Evolutionary conservation across 257 asterid genomes (phyloP), one percentile per base, ranked within the genome.

Genomic region (Paulownia fortunei): DNA sequence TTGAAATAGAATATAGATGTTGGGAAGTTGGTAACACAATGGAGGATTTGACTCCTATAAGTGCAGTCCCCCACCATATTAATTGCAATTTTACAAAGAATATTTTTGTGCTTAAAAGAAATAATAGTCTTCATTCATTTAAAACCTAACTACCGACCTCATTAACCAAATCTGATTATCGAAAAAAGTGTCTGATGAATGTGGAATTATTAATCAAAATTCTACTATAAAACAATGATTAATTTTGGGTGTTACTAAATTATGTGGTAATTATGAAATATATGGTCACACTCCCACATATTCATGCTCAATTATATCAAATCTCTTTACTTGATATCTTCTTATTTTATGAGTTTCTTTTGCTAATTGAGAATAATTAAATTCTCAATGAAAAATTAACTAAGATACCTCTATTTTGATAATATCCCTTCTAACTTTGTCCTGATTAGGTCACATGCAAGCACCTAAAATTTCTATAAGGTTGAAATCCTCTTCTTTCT

Each of bases 81-180:
- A 23, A 18, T 77, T 51, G 59, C 36, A 67, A 68, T 30, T 27
- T 52, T n/a, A 8, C 2, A 36, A 52, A 3, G 8, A 30, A 39
- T 19, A 15, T 5, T 2, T 55, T 23, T 63, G 54, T 56, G 69
- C 68, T 54, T 51, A 59, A 34, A 69, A 58, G 6, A 37, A 34
- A 74, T 15, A 59, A 23, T 46, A 70, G 82, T 83, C 84, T 77
- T 66, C 82, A 80, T 86, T 86, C 87, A 86, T 82, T 83, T 79
- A 79, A 82, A 85, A 52, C 72, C 36, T 63, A 72, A 27, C 52
- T 65, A 69, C 58, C 46, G 76, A 79, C 81, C 87, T 81, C 83
- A 84, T 86, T 87, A 88, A 71, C 78, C 69, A 84, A 82, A 88
- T 77, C 90, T 81, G 64, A 74, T 82, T 68, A 86, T 84, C 64